These are phyloP conservation scores for Gastroboletus turbinatus DNA, from an alignment of 1,284 basidiomycete species.

Conservation along the genomic window DNA sequence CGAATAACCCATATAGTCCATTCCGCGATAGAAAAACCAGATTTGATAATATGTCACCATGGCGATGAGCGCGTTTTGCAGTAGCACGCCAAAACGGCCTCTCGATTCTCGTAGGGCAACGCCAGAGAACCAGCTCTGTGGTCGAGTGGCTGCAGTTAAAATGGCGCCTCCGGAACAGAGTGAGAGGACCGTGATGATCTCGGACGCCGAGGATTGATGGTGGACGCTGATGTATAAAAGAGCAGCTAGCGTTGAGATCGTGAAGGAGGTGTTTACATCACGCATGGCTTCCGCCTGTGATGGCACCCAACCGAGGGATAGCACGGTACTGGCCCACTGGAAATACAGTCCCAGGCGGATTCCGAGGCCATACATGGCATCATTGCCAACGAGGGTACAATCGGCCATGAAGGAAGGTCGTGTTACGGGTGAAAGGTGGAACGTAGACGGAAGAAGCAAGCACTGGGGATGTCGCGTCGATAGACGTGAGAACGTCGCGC, in stretches of 20 bases:
- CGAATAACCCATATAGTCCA: not conserved
- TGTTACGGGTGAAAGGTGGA: too few relatives aligned
- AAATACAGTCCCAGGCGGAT: not conserved
- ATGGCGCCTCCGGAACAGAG: not conserved
- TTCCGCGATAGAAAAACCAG: not conserved
- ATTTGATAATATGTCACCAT: not conserved
- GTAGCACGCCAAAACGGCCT: not conserved
- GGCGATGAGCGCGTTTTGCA: not conserved
- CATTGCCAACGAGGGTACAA: not conserved
- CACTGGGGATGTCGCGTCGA: too few relatives aligned
- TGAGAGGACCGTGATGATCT: not conserved
- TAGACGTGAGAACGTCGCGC: too few relatives aligned
- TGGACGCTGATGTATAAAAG: not conserved
- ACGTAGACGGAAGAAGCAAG: not conserved
- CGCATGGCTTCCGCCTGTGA: not conserved
- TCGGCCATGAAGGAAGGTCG: not conserved
- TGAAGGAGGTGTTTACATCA: not conserved
- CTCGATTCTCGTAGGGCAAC: not conserved
- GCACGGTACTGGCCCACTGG: not conserved
- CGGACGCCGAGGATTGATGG: not conserved
- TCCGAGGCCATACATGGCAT: not conserved
- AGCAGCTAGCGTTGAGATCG: not conserved
- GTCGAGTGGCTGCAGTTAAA: not conserved
- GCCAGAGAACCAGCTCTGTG: not conserved
- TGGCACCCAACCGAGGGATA: not conserved